Evolutionary conservation across 139 green algal genomes (phyloP), one percentile per base, ranked within the genome.

Genomic region (Pleodorina starrii): DNA sequence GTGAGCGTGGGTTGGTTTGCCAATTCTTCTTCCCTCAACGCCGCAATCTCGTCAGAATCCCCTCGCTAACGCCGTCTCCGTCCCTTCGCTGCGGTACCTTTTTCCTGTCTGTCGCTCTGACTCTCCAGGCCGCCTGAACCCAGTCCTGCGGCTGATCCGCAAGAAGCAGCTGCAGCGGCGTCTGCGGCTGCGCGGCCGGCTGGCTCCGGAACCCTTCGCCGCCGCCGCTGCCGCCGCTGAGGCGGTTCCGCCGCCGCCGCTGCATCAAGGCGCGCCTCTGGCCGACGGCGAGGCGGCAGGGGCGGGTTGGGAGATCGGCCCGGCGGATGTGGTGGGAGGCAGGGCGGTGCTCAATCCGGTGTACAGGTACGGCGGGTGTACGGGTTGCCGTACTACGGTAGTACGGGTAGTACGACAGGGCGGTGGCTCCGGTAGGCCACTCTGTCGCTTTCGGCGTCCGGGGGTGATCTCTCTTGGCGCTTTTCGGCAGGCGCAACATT

Each of bases 161-260:
- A 88, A 88, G 82, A 88, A 88, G 82, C 63, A 88, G 82, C 82
- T 88, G 63, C 82, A 88, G 68, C 66, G 66, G 7, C 29, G 44
- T 0, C 68, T 88, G 82, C 16, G 63, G 35, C 82, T 51, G 63
- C 51, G 82, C n/a, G 81, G 81, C 40, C 42, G 60, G 1, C 42
- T 87, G 42, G 60, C 43, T 27, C 48, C 79, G 0, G 79, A 75
- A 38, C 27, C 27, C 72, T 5, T n/a, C 35, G 23, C 14, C 3
- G 36, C 35, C 16, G 69, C 35, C 32, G 69, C 63, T 19, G 7
- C 54, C 54, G 2, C 50, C 50, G 50, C 54, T 25, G 21, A 4
- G 6, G n/a, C 63, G 5, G 11, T 23, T 16, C 29, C 5, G 71
- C 35, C 0, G 38, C 7, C 71, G 71, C 11, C 23, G 71, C 27